Conservation (phyloP, 768 basidiomycete genomes). For the Stropharia rugosoannulata region DNA sequence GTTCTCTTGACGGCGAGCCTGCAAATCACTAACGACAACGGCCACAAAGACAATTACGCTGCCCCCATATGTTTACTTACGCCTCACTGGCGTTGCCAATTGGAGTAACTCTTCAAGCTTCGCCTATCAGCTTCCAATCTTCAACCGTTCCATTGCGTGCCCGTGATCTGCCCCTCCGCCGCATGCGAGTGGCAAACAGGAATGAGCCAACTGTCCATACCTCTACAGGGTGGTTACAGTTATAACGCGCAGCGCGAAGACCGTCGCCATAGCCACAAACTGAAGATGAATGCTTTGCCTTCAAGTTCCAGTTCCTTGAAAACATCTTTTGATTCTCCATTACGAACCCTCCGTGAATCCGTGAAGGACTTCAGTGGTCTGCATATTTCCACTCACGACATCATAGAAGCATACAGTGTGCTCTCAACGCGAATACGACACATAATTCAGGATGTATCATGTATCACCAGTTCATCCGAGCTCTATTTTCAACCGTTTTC, state of each 20-base stretch:
- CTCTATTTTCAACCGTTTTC: slow-evolving; percentile 29
- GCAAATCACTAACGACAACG: too few species aligned
- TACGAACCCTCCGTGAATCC: slow-evolving; percentile 48
- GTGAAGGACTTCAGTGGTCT: slow-evolving; percentile 32
- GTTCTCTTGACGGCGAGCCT: too few species aligned
- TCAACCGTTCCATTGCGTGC: too few species aligned
- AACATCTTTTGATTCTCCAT: slow-evolving; percentile 38
- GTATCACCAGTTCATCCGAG: slow-evolving; percentile 9
- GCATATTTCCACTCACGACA: slow-evolving; percentile 47
- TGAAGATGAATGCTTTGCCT: not conserved
- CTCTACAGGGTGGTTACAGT: not conserved
- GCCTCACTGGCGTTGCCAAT: too few species aligned
- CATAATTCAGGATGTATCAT: slow-evolving; percentile 16
- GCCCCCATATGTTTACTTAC: too few species aligned
- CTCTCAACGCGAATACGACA: slow-evolving; percentile 45
- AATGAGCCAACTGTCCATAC: not conserved
- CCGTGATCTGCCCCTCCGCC: too few species aligned
- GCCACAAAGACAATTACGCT: too few species aligned
- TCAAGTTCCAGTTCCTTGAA: not conserved
- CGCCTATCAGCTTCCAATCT: too few species aligned
- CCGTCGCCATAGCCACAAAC: not conserved
- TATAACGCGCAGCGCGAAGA: not conserved
- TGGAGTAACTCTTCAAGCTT: too few species aligned
- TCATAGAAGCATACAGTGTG: slow-evolving; percentile 60
- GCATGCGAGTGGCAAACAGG: too few species aligned